phyloP scores from a whole-genome alignment of 2,329 filamentous ascomycete species.

The Chalara sp. region DNA sequence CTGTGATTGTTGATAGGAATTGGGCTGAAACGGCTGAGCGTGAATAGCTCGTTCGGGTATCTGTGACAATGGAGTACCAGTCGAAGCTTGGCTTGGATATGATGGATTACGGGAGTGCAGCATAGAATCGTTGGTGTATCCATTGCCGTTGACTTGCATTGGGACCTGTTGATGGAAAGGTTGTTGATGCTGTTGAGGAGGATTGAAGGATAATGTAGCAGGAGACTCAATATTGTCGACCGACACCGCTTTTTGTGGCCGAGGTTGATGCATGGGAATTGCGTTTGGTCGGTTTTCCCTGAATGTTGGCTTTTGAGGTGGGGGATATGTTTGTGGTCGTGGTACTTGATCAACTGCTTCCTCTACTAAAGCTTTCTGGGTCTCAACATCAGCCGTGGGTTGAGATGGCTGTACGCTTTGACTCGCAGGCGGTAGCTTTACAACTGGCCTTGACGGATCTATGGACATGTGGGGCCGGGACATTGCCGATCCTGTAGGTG shows the following conservation, averaged over 20 bases:
- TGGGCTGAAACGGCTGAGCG: conserved; percentile 81
- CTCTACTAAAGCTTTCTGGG: conserved; percentile 12
- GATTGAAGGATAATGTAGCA: conserved; percentile 43
- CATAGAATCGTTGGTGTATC: conserved; percentile 43
- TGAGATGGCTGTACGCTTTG: conserved; percentile 20
- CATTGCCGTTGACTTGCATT: conserved; percentile 56
- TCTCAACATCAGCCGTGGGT: conserved; percentile 20
- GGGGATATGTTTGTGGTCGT: conserved; percentile 46
- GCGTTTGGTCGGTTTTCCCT: conserved; percentile 47
- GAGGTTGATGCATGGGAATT: conserved; percentile 84
- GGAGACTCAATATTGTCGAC: conserved; percentile 89
- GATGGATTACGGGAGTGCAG: conserved; percentile 60
- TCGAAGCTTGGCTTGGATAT: conserved; percentile 63
- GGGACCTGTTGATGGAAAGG: conserved; percentile 96
- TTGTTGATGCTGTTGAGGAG: conserved; percentile 64
- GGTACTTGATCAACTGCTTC: conserved; percentile 36
- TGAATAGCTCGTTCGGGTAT: conserved; percentile 91
- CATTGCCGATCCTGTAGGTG: conserved; percentile 72
- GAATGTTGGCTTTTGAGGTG: conserved; percentile 51
- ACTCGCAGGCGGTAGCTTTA: conserved; percentile 65
- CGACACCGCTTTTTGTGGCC: conserved; percentile 89
- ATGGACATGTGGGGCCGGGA: conserved; percentile 57
- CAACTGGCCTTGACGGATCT: conserved; percentile 64
- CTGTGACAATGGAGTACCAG: conserved; percentile 78
- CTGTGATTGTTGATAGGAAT: conserved; percentile 45